These are phyloP conservation scores for Trametes punicea DNA, from an alignment of 768 basidiomycete genomes.

Conservation along the genomic window DNA sequence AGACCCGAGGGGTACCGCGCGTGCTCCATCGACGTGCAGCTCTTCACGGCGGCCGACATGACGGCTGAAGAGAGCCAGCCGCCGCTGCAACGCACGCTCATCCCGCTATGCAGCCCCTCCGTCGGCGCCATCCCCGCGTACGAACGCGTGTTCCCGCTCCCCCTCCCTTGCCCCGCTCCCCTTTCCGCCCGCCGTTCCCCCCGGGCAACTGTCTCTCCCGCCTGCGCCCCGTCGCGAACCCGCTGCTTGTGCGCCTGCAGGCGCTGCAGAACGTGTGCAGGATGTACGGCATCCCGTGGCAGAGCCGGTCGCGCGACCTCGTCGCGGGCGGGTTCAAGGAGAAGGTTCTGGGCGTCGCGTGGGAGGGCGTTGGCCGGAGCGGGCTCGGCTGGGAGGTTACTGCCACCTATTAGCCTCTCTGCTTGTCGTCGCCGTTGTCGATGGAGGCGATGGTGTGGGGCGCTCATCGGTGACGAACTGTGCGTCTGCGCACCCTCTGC, in stretches of 20 bases:
- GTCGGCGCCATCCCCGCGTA: conserved; percentile 29
- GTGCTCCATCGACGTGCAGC: conserved; percentile 39
- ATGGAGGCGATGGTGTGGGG: neutral
- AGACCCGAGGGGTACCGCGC: conserved; percentile 44
- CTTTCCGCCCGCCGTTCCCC: conserved; percentile 33
- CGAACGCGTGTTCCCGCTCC: conserved; percentile 29
- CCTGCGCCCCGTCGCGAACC: conserved; percentile 58
- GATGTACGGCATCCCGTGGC: conserved; percentile 24
- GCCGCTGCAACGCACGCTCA: conserved; percentile 19
- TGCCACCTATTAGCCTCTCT: neutral
- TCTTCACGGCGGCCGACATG: conserved; percentile 31
- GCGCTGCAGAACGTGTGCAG: conserved; percentile 57
- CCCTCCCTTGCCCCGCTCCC: conserved; percentile 41
- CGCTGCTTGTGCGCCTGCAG: conserved; percentile 52
- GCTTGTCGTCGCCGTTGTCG: neutral
- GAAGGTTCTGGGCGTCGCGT: conserved; percentile 54
- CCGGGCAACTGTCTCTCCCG: conserved; percentile 37
- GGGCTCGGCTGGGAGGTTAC: conserved; percentile 40
- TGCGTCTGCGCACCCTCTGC: neutral
- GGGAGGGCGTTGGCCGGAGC: conserved; percentile 60
- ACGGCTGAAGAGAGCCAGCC: neutral
- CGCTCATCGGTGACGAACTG: conserved; percentile 6
- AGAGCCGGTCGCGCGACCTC: conserved; percentile 48
- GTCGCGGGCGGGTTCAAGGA: conserved; percentile 49
- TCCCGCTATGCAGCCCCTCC: conserved; percentile 30